Conservation (phyloP, 805 yeast species). For the Ogataea degrootiae region DNA sequence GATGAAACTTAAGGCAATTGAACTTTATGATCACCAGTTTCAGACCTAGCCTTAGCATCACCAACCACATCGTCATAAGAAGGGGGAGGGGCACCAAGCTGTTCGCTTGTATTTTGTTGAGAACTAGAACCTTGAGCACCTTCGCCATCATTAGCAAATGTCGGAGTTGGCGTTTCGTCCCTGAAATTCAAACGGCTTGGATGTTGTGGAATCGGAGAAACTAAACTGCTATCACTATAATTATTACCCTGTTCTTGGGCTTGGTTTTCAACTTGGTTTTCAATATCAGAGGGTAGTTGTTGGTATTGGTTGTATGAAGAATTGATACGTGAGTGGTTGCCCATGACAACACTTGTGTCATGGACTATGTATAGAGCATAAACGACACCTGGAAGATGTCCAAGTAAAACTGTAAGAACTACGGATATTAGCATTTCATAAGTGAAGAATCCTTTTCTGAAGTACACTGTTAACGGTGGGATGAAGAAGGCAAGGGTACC, state of each 20-base stretch:
- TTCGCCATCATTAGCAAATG: constrained; percentile 1
- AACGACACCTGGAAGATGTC: constrained; percentile 47
- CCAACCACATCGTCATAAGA: constrained; percentile 16
- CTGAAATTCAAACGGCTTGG: constrained; percentile 1
- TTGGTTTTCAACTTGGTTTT: background rate
- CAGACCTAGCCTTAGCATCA: constrained; percentile 4
- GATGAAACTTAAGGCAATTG: constrained; percentile 8
- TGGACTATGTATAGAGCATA: constrained; percentile 45
- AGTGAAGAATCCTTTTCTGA: constrained; percentile 59
- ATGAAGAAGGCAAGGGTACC: constrained; percentile 56
- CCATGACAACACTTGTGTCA: constrained; percentile 24
- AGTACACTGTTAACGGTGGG: constrained; percentile 72
- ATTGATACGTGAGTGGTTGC: constrained; percentile 16
- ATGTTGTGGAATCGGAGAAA: constrained; percentile 6
- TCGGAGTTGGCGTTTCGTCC: constrained; percentile 7
- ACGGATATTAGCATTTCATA: constrained; percentile 43
- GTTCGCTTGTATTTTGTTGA: background rate
- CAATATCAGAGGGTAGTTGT: background rate
- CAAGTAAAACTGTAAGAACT: constrained; percentile 38
- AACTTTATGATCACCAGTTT: constrained; percentile 22
- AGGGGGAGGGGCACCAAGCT: constrained; percentile 12
- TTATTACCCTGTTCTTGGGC: background rate
- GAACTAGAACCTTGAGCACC: constrained; percentile 1
- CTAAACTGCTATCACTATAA: background rate
- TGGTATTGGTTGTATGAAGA: constrained; percentile 8